Base-by-base conservation (phyloP, 139 green algal species). In the Spirogloea muscicola region DNA sequence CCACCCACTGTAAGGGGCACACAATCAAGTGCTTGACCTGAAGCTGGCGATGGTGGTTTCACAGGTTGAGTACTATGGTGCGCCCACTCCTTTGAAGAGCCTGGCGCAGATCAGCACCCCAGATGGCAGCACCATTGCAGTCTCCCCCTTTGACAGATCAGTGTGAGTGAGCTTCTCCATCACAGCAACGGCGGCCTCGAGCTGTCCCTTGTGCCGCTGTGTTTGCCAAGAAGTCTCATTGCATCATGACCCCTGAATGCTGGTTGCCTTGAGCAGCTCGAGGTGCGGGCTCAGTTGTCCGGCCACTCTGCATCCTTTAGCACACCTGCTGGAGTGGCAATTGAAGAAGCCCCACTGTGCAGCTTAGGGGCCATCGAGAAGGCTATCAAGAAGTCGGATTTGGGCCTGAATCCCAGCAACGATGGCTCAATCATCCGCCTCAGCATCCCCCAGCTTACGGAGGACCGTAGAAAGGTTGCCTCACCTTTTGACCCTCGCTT, bases 341-440 rank as follows among this genome's bases (percentile, higher is more conserved):
- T n/a, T n/a, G n/a, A n/a, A n/a, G n/a, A n/a, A n/a, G n/a, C n/a
- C n/a, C n/a, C n/a, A n/a, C n/a, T n/a, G 16, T 73, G 33, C 67
- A 76, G 67, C 40, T 84, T 97, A n/a, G 70, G 52, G n/a, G 70
- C 61, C 38, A 87, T 90, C 2, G 86, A 90, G 72, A 71, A 68
- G 44, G 87, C 84, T 2, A 72, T 91, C 21, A 76, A 90, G 76
- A 63, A 86, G 48, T 87, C 79, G 1, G 94, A 98, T 82, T 63
- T 99, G 2, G 93, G 90, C 40, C 84, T 98, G 34, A 97, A 89
- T 27, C 94, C 94, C 49, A 92, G 78, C 79, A 98, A 96, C 79
- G 94, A 99, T 65, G 94, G 94, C 40, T 90, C 92, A 42, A 74
- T 93, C 13, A 96, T 99, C 68, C 85, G 94, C 3, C 84, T 98